Percentiles rank a stretch among this genome's conserved stretches.
Evolutionary conservation across 2,329 filamentous ascomycete genomes (phyloP).

Genomic region (Endoconidiophora polonica): DNA sequence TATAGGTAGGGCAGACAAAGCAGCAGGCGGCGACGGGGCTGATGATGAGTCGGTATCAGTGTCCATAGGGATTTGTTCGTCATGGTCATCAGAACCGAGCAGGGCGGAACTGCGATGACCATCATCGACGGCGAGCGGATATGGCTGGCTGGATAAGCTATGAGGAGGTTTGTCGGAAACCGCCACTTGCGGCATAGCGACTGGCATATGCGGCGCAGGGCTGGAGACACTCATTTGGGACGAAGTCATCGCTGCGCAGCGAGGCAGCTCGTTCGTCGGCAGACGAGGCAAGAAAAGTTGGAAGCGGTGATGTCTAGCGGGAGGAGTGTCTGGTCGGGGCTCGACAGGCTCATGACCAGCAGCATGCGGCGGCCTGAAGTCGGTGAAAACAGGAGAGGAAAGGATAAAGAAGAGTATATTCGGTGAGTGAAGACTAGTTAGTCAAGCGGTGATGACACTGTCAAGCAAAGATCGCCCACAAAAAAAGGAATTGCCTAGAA

Average conservation of each 20-base stretch:
- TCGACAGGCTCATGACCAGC: neutral
- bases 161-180: conserved; percentile 6
- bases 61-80: conserved; percentile 11
- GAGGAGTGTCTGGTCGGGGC: neutral
- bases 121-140: neutral
- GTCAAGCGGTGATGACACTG: neutral
- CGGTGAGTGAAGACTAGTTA: too few species aligned
- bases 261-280: conserved; percentile 12
- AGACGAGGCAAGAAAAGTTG: neutral
- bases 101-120: neutral
- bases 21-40: neutral
- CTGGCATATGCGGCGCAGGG: conserved; percentile 6
- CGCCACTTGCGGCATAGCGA: conserved; percentile 6
- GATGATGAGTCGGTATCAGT: conserved; percentile 7
- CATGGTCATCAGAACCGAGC: neutral
- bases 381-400: too few species aligned
- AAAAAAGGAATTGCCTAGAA: conserved; percentile 1
- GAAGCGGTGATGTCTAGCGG: neutral
- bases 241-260: conserved; percentile 13
- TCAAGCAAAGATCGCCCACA: too few species aligned
- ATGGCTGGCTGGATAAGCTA: neutral
- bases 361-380: neutral
- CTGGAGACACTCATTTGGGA: conserved; percentile 11
- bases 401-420: too few species aligned
- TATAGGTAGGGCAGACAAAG: neutral